Evolutionary conservation across 306 rosid genomes (phyloP).

Genomic region (Inga laurina): DNA sequence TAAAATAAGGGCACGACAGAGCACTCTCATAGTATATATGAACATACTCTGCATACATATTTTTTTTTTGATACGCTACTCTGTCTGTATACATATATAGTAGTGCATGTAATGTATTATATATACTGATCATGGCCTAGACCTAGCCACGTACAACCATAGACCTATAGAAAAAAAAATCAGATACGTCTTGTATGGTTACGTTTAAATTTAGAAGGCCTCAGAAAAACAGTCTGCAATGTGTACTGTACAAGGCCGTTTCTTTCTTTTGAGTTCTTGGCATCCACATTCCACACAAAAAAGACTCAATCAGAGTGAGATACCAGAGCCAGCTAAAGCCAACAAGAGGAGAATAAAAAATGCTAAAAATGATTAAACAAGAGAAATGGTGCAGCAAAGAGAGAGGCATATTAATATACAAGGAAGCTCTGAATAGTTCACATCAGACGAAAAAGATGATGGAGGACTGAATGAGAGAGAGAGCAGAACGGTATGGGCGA

Average conservation of each 20-base stretch:
- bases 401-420: conserved; percentile 28
- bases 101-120: too few species aligned
- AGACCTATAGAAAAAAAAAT: neutral
- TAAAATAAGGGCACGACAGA: neutral
- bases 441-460: conserved; percentile 64
- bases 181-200: neutral
- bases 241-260: neutral
- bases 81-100: too few species aligned
- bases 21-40: neutral
- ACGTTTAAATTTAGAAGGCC: neutral
- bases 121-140: neutral
- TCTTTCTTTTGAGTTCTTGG: neutral
- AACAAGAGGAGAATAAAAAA: conserved; percentile 1
- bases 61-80: too few species aligned
- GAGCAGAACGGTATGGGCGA: conserved; percentile 62
- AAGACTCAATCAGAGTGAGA: neutral
- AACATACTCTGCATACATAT: neutral
- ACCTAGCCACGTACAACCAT: neutral
- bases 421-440: conserved; percentile 64
- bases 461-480: conserved; percentile 42
- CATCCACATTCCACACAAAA: neutral
- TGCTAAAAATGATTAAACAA: conserved; percentile 1
- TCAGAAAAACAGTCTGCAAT: neutral
- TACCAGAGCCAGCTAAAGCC: conserved; percentile 3
- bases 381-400: neutral